Conservation (phyloP, 306 rosid genomes). For the Acmispon strigosus region DNA sequence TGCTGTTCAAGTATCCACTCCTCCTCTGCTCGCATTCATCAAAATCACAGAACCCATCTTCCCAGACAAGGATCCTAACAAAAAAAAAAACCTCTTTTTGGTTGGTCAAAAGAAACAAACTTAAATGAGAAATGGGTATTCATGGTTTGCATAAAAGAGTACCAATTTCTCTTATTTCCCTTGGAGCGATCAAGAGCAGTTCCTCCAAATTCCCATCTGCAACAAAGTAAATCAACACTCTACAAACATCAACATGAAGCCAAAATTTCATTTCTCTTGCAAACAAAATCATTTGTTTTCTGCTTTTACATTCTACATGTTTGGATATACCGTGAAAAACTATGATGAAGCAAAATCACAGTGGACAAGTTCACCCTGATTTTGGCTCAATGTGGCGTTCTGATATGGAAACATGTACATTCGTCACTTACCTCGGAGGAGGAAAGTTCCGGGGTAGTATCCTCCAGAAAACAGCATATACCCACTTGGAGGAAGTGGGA, state of each 20-base stretch:
- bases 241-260: slow-evolving; percentile 7
- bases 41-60: slow-evolving; percentile 92
- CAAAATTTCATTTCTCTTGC: not conserved
- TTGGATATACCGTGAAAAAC: no score
- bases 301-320: not conserved
- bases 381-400: no score
- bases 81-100: not conserved
- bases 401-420: not conserved
- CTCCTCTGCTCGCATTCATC: slow-evolving; percentile 63
- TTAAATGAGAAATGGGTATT: not conserved
- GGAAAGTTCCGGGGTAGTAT: slow-evolving; percentile 79
- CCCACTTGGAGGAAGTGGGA: slow-evolving; percentile 67
- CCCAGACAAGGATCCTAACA: slow-evolving; percentile 93
- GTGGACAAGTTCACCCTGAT: no score
- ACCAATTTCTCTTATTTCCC: slow-evolving; percentile 93
- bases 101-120: not conserved
- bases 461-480: slow-evolving; percentile 78
- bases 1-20: slow-evolving; percentile 37
- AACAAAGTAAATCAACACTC: not conserved
- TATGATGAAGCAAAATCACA: no score
- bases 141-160: slow-evolving; percentile 12
- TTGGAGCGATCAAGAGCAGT: slow-evolving; percentile 70
- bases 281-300: not conserved
- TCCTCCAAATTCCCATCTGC: slow-evolving; percentile 92
- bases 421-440: slow-evolving; percentile 55